Conservation (phyloP, 768 basidiomycete genomes). For the Mycena haematopus region DNA sequence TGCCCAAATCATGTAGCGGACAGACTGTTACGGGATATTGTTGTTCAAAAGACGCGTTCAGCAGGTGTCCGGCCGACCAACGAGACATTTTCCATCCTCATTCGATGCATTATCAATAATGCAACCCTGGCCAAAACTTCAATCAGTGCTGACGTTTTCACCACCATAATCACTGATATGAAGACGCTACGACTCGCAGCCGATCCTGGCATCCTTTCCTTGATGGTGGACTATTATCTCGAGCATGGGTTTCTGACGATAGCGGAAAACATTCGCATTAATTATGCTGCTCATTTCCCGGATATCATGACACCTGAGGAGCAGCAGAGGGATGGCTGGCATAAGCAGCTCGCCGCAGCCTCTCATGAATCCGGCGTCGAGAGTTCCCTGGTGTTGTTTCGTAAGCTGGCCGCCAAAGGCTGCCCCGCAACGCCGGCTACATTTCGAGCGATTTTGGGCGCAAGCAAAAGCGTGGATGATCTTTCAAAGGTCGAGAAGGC, state of each 20-base stretch:
- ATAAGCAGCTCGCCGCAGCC: conserved; percentile 26
- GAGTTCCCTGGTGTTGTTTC: conserved; percentile 44
- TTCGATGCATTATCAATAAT: conserved; percentile 48
- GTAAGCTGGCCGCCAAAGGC: conserved; percentile 41
- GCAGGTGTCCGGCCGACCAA: conserved; percentile 42
- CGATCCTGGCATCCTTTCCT: conserved; percentile 47
- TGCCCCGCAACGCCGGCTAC: conserved; percentile 37
- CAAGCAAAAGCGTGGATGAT: conserved; percentile 48
- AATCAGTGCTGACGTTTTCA: conserved; percentile 43
- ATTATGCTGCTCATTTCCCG: conserved; percentile 43
- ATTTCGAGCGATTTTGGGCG: conserved; percentile 50
- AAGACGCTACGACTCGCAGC: conserved; percentile 49
- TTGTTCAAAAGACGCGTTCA: conserved; percentile 43
- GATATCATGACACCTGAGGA: conserved; percentile 29
- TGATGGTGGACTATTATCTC: conserved; percentile 52
- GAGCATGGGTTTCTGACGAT: conserved; percentile 42
- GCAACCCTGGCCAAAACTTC: conserved; percentile 36
- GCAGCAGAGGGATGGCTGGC: conserved; percentile 23
- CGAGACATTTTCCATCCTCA: conserved; percentile 56
- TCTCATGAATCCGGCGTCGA: conserved; percentile 39
- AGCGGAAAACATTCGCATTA: conserved; percentile 45
- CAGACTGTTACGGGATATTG: conserved; percentile 42
- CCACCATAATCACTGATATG: conserved; percentile 54
- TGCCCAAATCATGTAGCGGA: conserved; percentile 40
- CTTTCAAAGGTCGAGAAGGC: conserved; percentile 49